Conservation (phyloP, 2,329 filamentous ascomycete species). For the Epichloe baconii region DNA sequence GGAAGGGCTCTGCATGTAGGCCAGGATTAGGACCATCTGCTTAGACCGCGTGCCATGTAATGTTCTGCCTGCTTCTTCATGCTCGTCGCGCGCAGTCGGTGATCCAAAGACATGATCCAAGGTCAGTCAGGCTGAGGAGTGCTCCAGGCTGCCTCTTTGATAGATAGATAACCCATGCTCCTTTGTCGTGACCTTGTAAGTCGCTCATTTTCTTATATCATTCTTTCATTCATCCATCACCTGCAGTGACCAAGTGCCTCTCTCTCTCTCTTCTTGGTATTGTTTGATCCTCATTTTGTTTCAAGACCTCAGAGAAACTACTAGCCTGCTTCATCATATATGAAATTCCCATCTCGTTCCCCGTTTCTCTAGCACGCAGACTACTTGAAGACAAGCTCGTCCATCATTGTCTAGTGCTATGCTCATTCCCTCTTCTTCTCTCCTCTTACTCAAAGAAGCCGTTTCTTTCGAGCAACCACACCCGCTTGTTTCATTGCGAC, state of each 20-base stretch:
- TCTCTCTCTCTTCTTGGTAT: not conserved
- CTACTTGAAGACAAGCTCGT: conserved; percentile 1
- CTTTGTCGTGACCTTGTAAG: conserved; percentile 5
- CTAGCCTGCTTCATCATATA: too few relatives aligned
- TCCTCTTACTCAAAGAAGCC: not conserved
- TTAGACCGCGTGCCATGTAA: conserved; percentile 5
- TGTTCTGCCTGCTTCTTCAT: conserved; percentile 1
- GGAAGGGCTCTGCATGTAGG: not conserved
- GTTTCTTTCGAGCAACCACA: not conserved
- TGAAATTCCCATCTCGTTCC: not conserved
- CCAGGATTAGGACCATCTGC: conserved; percentile 6
- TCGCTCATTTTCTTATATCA: conserved; percentile 1
- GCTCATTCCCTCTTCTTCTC: not conserved
- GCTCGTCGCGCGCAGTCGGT: not conserved
- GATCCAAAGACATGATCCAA: not conserved
- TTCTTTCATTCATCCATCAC: conserved; percentile 2
- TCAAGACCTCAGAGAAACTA: not conserved
- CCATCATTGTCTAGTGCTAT: not conserved
- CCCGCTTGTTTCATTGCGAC: not conserved
- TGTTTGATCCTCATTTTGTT: not conserved
- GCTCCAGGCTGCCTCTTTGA: not conserved
- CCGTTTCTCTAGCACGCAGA: not conserved
- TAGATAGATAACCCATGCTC: conserved; percentile 4
- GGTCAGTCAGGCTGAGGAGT: not conserved
- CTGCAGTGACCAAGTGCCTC: conserved; percentile 4